Percentiles rank a stretch among this genome's conserved stretches.
Evolutionary conservation across 768 basidiomycete genomes (phyloP).

Genomic region (Lactarius quietus): DNA sequence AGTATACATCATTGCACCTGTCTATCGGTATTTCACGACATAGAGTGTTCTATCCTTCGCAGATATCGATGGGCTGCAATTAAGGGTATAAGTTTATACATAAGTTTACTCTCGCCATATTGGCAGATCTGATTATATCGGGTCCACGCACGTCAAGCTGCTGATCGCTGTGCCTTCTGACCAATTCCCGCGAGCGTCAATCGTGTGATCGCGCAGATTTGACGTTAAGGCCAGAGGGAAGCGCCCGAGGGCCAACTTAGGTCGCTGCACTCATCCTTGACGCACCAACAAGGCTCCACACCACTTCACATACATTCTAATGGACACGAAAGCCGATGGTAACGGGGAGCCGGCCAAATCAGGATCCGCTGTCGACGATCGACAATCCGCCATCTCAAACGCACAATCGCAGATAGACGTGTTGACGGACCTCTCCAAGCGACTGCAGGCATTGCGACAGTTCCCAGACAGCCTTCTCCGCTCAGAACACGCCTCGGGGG

Average conservation of each 20-base stretch:
- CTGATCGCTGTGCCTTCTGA: not conserved
- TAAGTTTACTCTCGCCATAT: not conserved
- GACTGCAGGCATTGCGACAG: conserved; percentile 23
- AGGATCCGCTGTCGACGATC: conserved; percentile 6
- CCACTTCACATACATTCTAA: not conserved
- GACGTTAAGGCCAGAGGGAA: not conserved
- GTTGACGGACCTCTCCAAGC: conserved; percentile 22
- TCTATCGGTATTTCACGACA: conserved; percentile 21
- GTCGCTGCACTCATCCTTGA: not conserved
- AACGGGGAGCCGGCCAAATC: not conserved
- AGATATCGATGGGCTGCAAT: conserved; percentile 4
- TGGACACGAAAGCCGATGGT: conserved; percentile 8
- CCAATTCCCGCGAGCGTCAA: not conserved
- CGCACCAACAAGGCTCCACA: not conserved
- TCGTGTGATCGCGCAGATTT: not conserved
- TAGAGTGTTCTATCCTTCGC: conserved; percentile 14
- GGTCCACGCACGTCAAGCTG: not conserved
- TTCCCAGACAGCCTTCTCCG: conserved; percentile 21
- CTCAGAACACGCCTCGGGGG: conserved; percentile 7
- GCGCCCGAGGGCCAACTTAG: not conserved
- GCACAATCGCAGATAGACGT: conserved; percentile 26
- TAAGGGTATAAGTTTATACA: not conserved
- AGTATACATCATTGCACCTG: conserved; percentile 23
- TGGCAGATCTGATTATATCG: not conserved
- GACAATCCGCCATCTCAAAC: conserved; percentile 9